Base-by-base conservation (phyloP, 2,329 filamentous ascomycete genomes). In the Fusarium longipes region DNA sequence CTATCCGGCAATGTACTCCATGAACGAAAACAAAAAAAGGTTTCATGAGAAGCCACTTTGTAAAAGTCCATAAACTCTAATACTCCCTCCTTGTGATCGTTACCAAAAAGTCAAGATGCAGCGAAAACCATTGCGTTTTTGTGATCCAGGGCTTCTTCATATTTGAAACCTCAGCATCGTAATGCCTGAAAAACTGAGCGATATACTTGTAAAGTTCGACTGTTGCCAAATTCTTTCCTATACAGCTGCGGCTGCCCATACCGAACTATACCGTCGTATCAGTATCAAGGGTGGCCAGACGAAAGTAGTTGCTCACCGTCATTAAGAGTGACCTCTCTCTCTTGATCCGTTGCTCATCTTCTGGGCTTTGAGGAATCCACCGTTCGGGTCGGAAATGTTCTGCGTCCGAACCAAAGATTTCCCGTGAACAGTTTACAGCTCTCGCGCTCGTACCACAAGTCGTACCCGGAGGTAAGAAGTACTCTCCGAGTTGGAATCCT, bases 201-300 rank as follows among this genome's bases (percentile, higher is more conserved):
- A 60, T 52, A 9, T 64, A 66, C 18, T 53, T 53, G 42, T 56
- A 60, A 11, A 66, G 30, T 12, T 66, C 60, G 5, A 66, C 50
- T 1, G 38, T 53, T 11, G 60, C 60, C 2, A 64, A 18, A 25
- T 64, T 20, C 15, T 47, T 66, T 3, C 63, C 63, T 8, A 66
- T n/a, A 8, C 55, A 66, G 4, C 50, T 52, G 1, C 60, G 43
- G 20, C 63, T 66, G 5, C 63, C 63, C 63, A 66, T 66, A 1
- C 55, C 55, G 30, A 64, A 66, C 60, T 60, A 6, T 1, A 15
- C 5, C 20, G 20, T 8, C 3, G 4, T 10, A 20, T 65, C 14
- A 65, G 30, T 24, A 50, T 22, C 4, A 6, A 7, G 1, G 2
- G 3, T 12, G 4, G 25, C 6, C 22, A 5, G 15, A 5, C 20